phyloP scores from a whole-genome alignment of 345 rosid genomes.

The Acer campestre region DNA sequence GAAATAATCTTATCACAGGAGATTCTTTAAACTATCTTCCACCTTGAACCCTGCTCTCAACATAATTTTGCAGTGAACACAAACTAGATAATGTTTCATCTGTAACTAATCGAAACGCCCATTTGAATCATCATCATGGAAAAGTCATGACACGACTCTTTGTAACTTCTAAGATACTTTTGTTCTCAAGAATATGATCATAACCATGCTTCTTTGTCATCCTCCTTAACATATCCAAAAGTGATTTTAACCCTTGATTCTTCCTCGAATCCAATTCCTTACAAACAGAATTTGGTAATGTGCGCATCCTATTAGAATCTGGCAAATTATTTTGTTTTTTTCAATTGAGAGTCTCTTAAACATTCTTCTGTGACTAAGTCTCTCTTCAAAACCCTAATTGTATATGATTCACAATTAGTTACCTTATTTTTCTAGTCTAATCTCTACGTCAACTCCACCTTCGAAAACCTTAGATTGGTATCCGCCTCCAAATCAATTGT shows the following conservation, averaged over 20 bases:
- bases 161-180: slow-evolving; percentile 27
- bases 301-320: slow-evolving; percentile 13
- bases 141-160: slow-evolving; percentile 25
- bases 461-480: too few species aligned
- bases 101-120: background rate
- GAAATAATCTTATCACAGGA: too few species aligned
- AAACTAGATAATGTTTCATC: background rate
- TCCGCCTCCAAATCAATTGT: too few species aligned
- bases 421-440: slow-evolving; percentile 15
- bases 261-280: background rate
- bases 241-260: background rate
- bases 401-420: slow-evolving; percentile 12
- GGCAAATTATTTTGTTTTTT: too few species aligned
- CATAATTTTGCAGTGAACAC: background rate
- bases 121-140: slow-evolving; percentile 6
- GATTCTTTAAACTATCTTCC: background rate
- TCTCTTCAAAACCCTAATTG: slow-evolving; percentile 21
- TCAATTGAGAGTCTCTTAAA: too few species aligned
- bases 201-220: slow-evolving; percentile 10
- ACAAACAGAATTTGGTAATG: slow-evolving; percentile 25
- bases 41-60: background rate
- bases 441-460: slow-evolving; percentile 31
- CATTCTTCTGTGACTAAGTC: too few species aligned
- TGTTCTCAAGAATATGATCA: slow-evolving; percentile 16
- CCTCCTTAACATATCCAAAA: slow-evolving; percentile 31